Percentiles rank a stretch among this genome's conserved stretches.
These are phyloP conservation scores for Davidsoniella australis DNA, from an alignment of 2,329 filamentous ascomycete species.

Conservation along the genomic window DNA sequence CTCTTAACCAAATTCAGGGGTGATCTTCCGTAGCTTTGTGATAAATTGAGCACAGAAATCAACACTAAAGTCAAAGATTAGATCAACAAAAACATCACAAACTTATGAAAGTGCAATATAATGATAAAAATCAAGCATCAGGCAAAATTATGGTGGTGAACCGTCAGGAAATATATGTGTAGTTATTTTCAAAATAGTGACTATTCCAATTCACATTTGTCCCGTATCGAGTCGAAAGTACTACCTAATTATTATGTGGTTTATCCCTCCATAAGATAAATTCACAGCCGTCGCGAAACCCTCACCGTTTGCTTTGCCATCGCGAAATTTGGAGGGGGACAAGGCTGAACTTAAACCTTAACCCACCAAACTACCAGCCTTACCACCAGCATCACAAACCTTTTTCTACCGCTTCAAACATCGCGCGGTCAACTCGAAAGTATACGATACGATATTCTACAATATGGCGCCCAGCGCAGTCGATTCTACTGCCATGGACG, in stretches of 20 bases:
- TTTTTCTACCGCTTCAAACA: neutral
- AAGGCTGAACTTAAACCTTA: constrained; percentile 9
- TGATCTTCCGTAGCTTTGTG: too few species aligned
- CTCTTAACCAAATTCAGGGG: too few species aligned
- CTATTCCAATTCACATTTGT: too few species aligned
- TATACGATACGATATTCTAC: constrained; percentile 11
- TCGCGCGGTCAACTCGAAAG: neutral
- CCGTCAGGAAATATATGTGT: neutral
- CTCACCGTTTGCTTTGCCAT: constrained; percentile 8
- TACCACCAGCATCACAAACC: neutral
- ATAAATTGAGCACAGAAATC: too few species aligned
- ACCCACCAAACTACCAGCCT: neutral
- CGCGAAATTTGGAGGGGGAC: constrained; percentile 7
- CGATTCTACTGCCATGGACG: constrained; percentile 21
- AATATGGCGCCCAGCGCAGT: constrained; percentile 37
- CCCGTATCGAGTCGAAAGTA: too few species aligned
- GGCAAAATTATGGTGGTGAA: too few species aligned
- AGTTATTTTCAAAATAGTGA: neutral
- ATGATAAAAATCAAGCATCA: too few species aligned
- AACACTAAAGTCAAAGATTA: too few species aligned
- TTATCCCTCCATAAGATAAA: too few species aligned
- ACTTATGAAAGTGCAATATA: too few species aligned
- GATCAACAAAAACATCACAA: too few species aligned
- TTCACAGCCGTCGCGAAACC: neutral
- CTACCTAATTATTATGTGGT: too few species aligned